These are phyloP conservation scores for Phytopythium oedochilum DNA, from an alignment of 352 stramenopile species.

Conservation along the genomic window DNA sequence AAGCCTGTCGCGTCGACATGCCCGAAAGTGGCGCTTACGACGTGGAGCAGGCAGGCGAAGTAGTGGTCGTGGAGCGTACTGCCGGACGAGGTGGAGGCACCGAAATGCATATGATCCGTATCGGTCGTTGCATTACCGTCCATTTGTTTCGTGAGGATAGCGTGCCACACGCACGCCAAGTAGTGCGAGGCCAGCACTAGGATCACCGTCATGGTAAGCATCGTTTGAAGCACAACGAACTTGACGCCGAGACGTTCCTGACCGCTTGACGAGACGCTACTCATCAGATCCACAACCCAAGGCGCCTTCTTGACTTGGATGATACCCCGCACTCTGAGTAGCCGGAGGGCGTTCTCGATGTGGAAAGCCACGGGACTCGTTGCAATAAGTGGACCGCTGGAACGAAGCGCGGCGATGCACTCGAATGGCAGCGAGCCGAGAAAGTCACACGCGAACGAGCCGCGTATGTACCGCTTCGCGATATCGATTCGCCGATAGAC, in stretches of 20 bases:
- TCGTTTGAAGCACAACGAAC: neutral
- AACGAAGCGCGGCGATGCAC: neutral
- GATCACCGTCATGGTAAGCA: neutral
- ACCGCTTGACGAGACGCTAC: neutral
- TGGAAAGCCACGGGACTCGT: neutral
- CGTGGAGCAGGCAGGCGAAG: neutral
- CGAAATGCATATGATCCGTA: neutral
- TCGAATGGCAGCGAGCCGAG: neutral
- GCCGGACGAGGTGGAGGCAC: no score
- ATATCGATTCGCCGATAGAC: neutral
- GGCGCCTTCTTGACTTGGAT: neutral
- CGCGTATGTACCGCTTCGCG: neutral
- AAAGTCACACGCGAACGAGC: neutral
- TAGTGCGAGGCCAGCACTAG: neutral
- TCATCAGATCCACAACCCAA: neutral
- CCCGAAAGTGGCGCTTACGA: neutral
- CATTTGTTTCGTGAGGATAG: neutral
- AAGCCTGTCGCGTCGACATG: neutral
- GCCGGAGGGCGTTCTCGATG: neutral
- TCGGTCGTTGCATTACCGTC: accelerated
- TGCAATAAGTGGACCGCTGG: neutral
- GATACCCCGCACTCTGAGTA: neutral
- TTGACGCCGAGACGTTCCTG: neutral
- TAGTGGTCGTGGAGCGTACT: neutral
- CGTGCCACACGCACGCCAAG: constrained; percentile 2